Base-by-base conservation (phyloP, 805 yeast species). In the Barnettozyma sucrosica region DNA sequence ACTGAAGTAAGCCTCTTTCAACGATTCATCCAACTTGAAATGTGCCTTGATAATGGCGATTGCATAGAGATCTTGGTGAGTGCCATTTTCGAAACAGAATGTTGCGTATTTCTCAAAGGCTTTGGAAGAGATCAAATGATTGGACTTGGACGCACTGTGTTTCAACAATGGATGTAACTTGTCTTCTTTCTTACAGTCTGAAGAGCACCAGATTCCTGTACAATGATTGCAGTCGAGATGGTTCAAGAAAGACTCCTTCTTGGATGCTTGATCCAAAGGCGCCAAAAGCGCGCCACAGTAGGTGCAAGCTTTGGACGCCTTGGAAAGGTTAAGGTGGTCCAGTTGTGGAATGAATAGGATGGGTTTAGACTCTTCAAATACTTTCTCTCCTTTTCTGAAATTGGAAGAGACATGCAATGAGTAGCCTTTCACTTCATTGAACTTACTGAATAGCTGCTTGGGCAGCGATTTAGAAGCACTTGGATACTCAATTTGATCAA, bases 171-270 rank as follows among this genome's bases (percentile, higher is more conserved):
- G 65, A 61, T 88, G 95, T 8, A 75, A 61, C 14, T 63, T 57
- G 55, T 82, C 82, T 19, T 53, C 52, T 48, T 72, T 74, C 56
- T 81, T 80, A 67, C 96, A 87, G 9, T 61, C 63, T 42, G 66
- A 69, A 7, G 81, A 74, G 63, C 95, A 87, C 92, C 93, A 87
- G 43, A 80, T 67, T 44, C 80, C 84, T 7, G 72, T 63, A 55
- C 92, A 85, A 14, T 72, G 71, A 44, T 72, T 69, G 66, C 95
- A 87, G 53, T 81, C 84, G 42, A 82, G 66, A n/a, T 84, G 81
- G 37, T 63, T 66, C 43, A 74, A 61, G 13, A 56, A 45, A 13
- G 47, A 43, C 3, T 10, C 37, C 36, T 39, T 45, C 18, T 37
- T 37, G 1, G 54, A 48, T 9, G 51, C 46, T 2, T 53, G 47